Percentiles rank a stretch among this genome's conserved stretches.
Conservation (phyloP, 2,329 filamentous ascomycete species). For the Colletotrichum liriopes region DNA sequence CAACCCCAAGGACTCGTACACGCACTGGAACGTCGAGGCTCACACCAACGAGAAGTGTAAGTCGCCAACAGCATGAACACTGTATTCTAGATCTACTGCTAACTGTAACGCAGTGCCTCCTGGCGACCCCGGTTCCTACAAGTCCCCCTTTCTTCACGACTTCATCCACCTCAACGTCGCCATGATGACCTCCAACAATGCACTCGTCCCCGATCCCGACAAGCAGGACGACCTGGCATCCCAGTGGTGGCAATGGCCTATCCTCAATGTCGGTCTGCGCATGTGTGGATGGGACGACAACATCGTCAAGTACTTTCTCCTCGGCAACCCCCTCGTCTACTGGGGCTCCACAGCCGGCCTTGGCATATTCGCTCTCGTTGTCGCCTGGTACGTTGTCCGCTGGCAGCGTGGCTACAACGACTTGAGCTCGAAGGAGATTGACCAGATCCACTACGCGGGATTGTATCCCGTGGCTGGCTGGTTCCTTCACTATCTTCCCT, state of each 20-base stretch:
- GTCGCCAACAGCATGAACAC: slow-evolving; percentile 53
- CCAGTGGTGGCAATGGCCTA: slow-evolving; percentile 98
- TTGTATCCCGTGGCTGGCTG: slow-evolving; percentile 94
- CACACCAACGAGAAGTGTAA: slow-evolving; percentile 94
- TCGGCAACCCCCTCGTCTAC: slow-evolving; percentile 96
- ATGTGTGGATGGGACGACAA: slow-evolving; percentile 99
- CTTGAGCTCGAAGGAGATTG: slow-evolving; percentile 83
- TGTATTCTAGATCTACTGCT: slow-evolving; percentile 48
- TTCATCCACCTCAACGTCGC: slow-evolving; percentile 98
- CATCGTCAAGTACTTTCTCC: slow-evolving; percentile 97
- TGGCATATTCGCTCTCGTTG: slow-evolving; percentile 78
- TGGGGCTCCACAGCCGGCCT: slow-evolving; percentile 92
- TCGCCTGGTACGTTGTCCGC: slow-evolving; percentile 89
- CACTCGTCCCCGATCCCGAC: slow-evolving; percentile 95
- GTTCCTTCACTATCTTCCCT: slow-evolving; percentile 96
- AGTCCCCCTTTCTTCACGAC: slow-evolving; percentile 96
- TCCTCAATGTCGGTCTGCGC: slow-evolving; percentile 93
- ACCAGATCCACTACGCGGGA: slow-evolving; percentile 94
- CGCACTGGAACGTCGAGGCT: slow-evolving; percentile 98
- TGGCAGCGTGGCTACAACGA: slow-evolving; percentile 97
- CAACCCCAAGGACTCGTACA: slow-evolving; percentile 93
- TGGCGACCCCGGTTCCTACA: slow-evolving; percentile 91
- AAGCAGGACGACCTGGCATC: slow-evolving; percentile 99
- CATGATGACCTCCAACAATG: slow-evolving; percentile 99
- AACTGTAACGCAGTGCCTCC: slow-evolving; percentile 77